Percentiles rank a stretch among this genome's conserved stretches.
Evolutionary conservation across 1,284 basidiomycete species (phyloP).

Genomic region (Takashimella koratensis): DNA sequence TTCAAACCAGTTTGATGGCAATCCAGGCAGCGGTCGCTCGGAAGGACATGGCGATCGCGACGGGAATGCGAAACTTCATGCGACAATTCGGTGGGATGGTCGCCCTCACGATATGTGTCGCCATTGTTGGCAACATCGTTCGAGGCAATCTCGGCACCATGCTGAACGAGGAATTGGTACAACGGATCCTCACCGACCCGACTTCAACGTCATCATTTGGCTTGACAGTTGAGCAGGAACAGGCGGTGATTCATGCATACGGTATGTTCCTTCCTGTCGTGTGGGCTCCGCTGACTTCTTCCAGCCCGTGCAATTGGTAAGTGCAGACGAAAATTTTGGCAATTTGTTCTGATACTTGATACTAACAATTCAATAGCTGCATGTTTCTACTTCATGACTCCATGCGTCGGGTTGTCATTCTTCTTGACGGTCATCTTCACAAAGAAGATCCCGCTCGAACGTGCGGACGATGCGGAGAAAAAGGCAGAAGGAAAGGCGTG

Average conservation of each 20-base stretch:
- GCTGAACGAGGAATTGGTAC: neutral
- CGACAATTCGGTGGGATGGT: conserved; percentile 31
- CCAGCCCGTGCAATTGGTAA: no score
- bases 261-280: no score
- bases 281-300: no score
- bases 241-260: conserved; percentile 21
- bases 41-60: conserved; percentile 39
- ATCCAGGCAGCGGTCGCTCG: conserved; percentile 53
- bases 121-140: conserved; percentile 30
- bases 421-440: conserved; percentile 34
- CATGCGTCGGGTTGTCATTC: conserved; percentile 26
- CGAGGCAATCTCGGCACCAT: conserved; percentile 16
- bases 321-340: neutral
- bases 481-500: conserved; percentile 28
- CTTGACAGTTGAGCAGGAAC: conserved; percentile 12
- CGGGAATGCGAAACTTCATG: conserved; percentile 32
- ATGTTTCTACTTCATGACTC: conserved; percentile 32
- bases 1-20: conserved; percentile 35
- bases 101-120: conserved; percentile 19
- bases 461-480: conserved; percentile 29
- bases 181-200: conserved; percentile 20
- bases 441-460: conserved; percentile 23
- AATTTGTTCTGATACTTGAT: neutral
- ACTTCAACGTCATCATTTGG: conserved; percentile 19
- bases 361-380: conserved; percentile 35